Conservation (phyloP, 331 rosid genomes). For the Rosa hybrid region DNA sequence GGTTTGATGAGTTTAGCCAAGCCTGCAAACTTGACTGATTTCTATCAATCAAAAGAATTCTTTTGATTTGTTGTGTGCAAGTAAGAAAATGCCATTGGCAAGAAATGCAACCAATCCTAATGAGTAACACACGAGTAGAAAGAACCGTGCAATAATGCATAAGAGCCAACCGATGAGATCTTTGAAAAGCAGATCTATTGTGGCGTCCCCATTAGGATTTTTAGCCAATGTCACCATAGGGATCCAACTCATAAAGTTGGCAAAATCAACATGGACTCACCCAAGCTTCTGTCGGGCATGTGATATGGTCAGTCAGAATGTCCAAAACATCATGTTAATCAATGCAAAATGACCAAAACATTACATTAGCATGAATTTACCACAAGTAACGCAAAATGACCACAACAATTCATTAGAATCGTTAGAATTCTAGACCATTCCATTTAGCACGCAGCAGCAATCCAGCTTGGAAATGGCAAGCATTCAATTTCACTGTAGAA, state of each 20-base stretch:
- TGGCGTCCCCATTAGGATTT: not conserved
- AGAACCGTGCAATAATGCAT: not conserved
- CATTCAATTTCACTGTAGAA: no score
- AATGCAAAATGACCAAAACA: not conserved
- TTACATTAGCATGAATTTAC: not conserved
- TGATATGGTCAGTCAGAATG: not conserved
- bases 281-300: not conserved
- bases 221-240: not conserved
- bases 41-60: no score
- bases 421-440: no score
- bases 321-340: not conserved
- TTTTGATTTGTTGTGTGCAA: no score
- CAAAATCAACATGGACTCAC: not conserved
- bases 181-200: not conserved
- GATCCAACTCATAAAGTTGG: slow-evolving; percentile 6
- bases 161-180: not conserved
- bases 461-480: no score
- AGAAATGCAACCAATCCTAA: no score
- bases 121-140: no score
- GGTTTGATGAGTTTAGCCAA: no score
- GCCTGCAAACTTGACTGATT: no score
- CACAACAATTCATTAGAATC: no score
- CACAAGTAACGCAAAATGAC: not conserved
- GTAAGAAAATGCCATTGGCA: no score
- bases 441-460: no score